phyloP scores from a whole-genome alignment of 495 filamentous ascomycete genomes.

The Trichocladium antarcticum region DNA sequence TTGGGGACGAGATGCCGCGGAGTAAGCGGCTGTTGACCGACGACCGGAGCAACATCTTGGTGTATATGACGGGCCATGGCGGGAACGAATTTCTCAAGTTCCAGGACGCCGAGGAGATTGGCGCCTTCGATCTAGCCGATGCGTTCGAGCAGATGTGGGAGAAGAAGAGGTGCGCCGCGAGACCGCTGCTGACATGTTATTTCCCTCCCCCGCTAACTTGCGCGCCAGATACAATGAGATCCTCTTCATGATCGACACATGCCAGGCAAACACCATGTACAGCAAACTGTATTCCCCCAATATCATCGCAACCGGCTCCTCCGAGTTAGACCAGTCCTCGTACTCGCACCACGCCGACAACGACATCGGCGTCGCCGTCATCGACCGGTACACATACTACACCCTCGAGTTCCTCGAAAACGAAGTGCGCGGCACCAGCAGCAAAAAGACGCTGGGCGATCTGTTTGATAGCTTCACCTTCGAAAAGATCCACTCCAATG shows the following conservation, averaged over 20 bases:
- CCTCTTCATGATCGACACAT: constrained; percentile 99
- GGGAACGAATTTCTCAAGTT: constrained; percentile 99
- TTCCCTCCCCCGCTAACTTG: not conserved
- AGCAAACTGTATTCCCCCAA: constrained; percentile 94
- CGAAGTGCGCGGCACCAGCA: constrained; percentile 68
- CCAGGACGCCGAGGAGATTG: constrained; percentile 95
- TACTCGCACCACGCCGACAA: constrained; percentile 97
- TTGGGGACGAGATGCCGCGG: constrained; percentile 83
- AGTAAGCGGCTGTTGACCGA: constrained; percentile 88
- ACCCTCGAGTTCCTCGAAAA: constrained; percentile 94
- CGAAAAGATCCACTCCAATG: constrained; percentile 82
- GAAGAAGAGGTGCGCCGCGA: constrained; percentile 64
- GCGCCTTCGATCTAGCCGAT: constrained; percentile 89
- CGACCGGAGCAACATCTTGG: constrained; percentile 87
- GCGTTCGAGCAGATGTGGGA: constrained; percentile 99
- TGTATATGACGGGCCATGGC: constrained; percentile 98
- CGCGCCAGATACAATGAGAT: constrained; percentile 68
- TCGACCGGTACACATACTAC: constrained; percentile 97
- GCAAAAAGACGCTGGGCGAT: constrained; percentile 80
- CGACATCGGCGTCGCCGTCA: constrained; percentile 91
- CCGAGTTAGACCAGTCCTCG: constrained; percentile 83
- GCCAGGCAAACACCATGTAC: constrained; percentile 99
- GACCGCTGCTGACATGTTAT: not conserved
- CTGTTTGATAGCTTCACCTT: constrained; percentile 93
- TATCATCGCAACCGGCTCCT: constrained; percentile 90